Percentiles rank a stretch among this genome's conserved stretches.
phyloP scores from a whole-genome alignment of 495 filamentous ascomycete species.

The Hyaloscypha bicolor region DNA sequence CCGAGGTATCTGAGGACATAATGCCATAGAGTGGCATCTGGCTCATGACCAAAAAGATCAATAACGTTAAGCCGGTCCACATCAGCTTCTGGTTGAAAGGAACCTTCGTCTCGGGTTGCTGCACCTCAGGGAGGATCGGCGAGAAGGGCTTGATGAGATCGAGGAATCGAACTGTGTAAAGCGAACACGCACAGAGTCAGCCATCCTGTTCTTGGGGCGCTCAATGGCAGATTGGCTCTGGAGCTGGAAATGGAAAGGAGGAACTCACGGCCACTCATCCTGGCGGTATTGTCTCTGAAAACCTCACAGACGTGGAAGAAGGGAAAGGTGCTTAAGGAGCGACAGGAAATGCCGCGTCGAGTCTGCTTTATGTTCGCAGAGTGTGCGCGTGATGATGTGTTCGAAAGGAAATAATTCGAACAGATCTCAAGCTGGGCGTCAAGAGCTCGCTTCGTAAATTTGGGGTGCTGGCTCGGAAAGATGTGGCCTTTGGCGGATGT shows the following conservation, averaged over 20 bases:
- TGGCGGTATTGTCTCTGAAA: conserved; percentile 40
- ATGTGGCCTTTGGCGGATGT: conserved; percentile 25
- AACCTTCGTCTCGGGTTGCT: conserved; percentile 93
- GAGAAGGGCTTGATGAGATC: conserved; percentile 99
- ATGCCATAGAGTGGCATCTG: conserved; percentile 98
- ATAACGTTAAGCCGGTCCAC: conserved; percentile 97
- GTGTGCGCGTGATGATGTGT: conserved; percentile 28
- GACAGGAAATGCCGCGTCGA: conserved; percentile 25
- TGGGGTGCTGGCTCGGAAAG: conserved; percentile 15
- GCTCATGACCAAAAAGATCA: conserved; percentile 99
- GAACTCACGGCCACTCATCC: conserved; percentile 61
- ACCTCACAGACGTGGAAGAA: conserved; percentile 38
- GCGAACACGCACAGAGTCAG: conserved; percentile 31
- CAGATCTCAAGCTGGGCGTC: conserved; percentile 25
- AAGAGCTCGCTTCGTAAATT: conserved; percentile 27
- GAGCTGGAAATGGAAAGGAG: conserved; percentile 16
- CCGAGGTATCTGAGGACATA: conserved; percentile 93
- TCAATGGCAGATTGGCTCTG: conserved; percentile 23
- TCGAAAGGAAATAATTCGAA: conserved; percentile 30
- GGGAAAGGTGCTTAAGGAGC: conserved; percentile 28
- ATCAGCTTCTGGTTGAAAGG: conserved; percentile 99
- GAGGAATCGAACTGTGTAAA: conserved; percentile 87
- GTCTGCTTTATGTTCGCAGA: conserved; percentile 33
- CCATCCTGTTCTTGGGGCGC: conserved; percentile 7
- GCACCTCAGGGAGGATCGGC: conserved; percentile 98